Conservation (phyloP, 306 rosid genomes). For the Bauhinia variegata region DNA sequence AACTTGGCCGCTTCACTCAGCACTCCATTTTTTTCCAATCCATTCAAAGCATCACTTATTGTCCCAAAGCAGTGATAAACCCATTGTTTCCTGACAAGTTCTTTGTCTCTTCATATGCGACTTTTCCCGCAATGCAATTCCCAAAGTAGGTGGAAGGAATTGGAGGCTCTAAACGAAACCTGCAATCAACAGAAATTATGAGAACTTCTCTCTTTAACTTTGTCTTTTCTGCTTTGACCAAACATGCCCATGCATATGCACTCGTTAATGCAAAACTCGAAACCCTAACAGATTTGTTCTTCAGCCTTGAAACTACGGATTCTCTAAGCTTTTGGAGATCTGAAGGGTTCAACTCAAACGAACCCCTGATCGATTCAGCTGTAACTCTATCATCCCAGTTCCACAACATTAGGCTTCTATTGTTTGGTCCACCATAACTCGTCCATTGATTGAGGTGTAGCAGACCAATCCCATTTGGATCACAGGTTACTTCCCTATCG, state of each 20-base stretch:
- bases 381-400: no score
- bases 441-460: slow-evolving; percentile 14
- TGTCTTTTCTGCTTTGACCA: slow-evolving; percentile 17
- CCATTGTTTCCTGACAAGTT: not conserved
- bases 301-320: no score
- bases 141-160: slow-evolving; percentile 39
- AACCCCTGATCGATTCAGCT: no score
- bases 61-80: not conserved
- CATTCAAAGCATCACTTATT: slow-evolving; percentile 9
- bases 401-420: no score
- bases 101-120: not conserved
- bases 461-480: slow-evolving; percentile 21
- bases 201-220: not conserved
- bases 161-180: slow-evolving; percentile 26
- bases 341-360: no score
- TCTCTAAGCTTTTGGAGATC: no score
- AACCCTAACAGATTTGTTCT: not conserved
- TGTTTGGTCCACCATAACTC: no score
- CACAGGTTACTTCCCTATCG: slow-evolving; percentile 30
- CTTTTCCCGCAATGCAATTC: slow-evolving; percentile 19
- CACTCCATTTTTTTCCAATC: not conserved
- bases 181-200: slow-evolving; percentile 4
- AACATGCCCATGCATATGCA: slow-evolving; percentile 23
- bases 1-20: not conserved
- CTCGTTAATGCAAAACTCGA: slow-evolving; percentile 22